Evolutionary conservation across 140 eudicot species (phyloP).

Genomic region (Stevia rebaudiana): DNA sequence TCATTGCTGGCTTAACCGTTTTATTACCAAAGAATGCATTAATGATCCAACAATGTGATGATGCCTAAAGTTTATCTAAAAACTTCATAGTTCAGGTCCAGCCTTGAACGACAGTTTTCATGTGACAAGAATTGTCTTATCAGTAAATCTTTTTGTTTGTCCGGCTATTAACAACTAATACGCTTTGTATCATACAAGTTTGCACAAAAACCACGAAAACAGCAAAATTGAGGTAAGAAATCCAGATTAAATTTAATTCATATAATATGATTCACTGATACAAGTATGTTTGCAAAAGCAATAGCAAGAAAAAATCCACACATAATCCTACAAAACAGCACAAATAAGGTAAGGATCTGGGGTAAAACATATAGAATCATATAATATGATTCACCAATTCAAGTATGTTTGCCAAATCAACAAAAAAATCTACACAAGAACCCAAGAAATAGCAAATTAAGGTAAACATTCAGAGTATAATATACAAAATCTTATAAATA

Average conservation of each 20-base stretch:
- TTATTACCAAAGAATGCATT: background rate
- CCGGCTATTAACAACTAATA: background rate
- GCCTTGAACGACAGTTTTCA: background rate
- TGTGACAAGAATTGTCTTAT: background rate
- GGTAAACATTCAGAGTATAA: background rate
- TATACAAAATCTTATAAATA: too few relatives aligned
- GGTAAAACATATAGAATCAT: background rate
- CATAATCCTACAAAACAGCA: background rate
- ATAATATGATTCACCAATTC: background rate
- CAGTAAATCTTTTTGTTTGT: background rate
- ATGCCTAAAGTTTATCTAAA: background rate
- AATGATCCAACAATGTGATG: background rate
- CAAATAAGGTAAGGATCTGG: background rate
- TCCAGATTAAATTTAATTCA: background rate
- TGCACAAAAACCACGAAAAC: conserved; percentile 1
- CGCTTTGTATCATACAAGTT: conserved; percentile 5
- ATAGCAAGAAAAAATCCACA: background rate
- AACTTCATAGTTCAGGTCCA: background rate
- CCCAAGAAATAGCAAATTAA: background rate
- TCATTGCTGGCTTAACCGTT: conserved; percentile 5
- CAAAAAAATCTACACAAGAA: background rate
- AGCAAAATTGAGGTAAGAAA: background rate
- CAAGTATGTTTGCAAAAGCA: conserved; percentile 4
- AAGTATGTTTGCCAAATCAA: background rate
- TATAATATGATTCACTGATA: background rate